Conservation (phyloP, 305 asterid species). For the Salvia sclarea region DNA sequence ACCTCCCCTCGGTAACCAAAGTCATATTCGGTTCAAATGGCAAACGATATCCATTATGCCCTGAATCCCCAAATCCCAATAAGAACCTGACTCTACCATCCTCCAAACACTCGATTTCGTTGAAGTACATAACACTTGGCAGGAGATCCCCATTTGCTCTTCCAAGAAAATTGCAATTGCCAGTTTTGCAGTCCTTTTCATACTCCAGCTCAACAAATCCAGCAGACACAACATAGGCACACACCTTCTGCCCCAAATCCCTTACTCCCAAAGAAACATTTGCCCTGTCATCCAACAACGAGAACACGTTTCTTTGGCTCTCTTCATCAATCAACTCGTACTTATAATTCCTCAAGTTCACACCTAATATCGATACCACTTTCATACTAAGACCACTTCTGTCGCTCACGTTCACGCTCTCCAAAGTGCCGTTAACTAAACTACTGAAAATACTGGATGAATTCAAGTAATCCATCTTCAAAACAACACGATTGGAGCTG, state of each 20-base stretch:
- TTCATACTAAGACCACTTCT: conserved; percentile 35
- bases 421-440: conserved; percentile 75
- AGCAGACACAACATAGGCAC: conserved; percentile 39
- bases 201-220: conserved; percentile 58
- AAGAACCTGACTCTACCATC: conserved; percentile 72
- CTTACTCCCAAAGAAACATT: conserved; percentile 51
- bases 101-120: conserved; percentile 54
- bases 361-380: conserved; percentile 52
- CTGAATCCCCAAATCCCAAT: conserved; percentile 50
- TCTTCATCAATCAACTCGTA: conserved; percentile 73
- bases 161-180: conserved; percentile 63
- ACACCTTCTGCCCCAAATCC: conserved; percentile 41
- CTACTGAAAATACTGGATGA: conserved; percentile 60
- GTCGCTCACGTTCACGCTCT: conserved; percentile 35
- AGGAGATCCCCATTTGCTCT: conserved; percentile 41
- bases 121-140: conserved; percentile 54
- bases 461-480: conserved; percentile 78
- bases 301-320: conserved; percentile 47
- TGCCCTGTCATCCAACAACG: conserved; percentile 42
- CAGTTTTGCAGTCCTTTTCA: conserved; percentile 52
- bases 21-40: conserved; percentile 59
- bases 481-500: conserved; percentile 47
- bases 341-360: conserved; percentile 63
- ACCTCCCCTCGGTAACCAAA: conserved; percentile 77
- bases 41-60: conserved; percentile 37